Percentiles rank a stretch among this genome's conserved stretches.
Evolutionary conservation across 2,329 filamentous ascomycete species (phyloP).

Genomic region (Aotearoamyces nothofagi): DNA sequence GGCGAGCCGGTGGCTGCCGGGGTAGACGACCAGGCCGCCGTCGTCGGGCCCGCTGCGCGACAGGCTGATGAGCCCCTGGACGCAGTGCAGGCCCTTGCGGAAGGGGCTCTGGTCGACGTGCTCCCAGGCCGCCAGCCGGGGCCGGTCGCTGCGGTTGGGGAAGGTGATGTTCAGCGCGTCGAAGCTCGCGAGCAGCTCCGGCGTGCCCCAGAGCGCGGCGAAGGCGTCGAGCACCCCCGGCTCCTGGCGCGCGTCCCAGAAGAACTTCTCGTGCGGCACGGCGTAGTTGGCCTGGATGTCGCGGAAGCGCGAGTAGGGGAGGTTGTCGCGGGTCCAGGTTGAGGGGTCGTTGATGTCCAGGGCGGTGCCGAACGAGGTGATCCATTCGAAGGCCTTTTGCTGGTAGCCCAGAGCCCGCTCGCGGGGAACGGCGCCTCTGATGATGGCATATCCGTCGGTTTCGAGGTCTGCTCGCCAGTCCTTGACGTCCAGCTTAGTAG

Average conservation of each 20-base stretch:
- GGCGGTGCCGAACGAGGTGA: slow-evolving; percentile 10
- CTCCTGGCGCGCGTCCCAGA: slow-evolving; percentile 24
- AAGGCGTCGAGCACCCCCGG: slow-evolving; percentile 23
- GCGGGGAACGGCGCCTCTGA: slow-evolving; percentile 28
- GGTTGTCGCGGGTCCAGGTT: slow-evolving; percentile 21
- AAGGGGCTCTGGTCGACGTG: slow-evolving; percentile 21
- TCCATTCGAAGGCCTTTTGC: slow-evolving; percentile 12
- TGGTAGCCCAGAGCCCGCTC: slow-evolving; percentile 23
- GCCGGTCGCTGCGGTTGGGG: slow-evolving; percentile 17
- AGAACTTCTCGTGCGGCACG: slow-evolving; percentile 23
- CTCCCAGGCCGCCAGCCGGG: slow-evolving; percentile 19
- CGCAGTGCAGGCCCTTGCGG: slow-evolving; percentile 14
- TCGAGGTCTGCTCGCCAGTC: slow-evolving; percentile 22
- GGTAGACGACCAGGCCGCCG: slow-evolving; percentile 22
- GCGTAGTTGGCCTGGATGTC: slow-evolving; percentile 19
- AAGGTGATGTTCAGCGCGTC: slow-evolving; percentile 24
- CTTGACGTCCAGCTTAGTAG: no score
- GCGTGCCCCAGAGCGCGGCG: slow-evolving; percentile 20
- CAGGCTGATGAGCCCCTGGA: slow-evolving; percentile 19
- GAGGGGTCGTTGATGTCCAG: slow-evolving; percentile 15
- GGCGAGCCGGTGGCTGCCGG: slow-evolving; percentile 17
- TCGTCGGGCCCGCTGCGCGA: slow-evolving; percentile 21
- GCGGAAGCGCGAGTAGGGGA: slow-evolving; percentile 21
- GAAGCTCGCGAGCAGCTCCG: slow-evolving; percentile 22
- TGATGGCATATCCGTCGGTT: slow-evolving; percentile 26